These are phyloP conservation scores for Solanum dulcamara DNA, from an alignment of 257 asterid species.

Conservation along the genomic window DNA sequence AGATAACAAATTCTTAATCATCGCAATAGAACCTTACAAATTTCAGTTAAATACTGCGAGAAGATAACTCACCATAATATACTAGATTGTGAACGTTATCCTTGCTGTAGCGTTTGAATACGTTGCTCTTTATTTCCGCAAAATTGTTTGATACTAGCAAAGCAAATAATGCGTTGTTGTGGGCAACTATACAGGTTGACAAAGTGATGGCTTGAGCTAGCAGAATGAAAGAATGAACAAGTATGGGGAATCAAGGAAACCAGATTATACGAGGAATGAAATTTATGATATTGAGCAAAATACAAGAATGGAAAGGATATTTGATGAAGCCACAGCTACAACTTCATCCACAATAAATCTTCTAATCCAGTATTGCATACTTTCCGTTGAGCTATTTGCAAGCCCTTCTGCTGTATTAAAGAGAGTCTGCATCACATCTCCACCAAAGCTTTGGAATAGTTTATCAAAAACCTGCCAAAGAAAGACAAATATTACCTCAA, in stretches of 20 bases:
- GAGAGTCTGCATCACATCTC: conserved; percentile 89
- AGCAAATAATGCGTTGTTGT: conserved; percentile 82
- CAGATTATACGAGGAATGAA: conserved; percentile 4
- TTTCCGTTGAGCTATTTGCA: conserved; percentile 64
- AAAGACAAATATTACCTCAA: not conserved
- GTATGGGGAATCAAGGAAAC: conserved; percentile 63
- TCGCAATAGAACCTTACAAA: not conserved
- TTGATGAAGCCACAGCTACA: conserved; percentile 70
- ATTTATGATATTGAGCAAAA: not conserved
- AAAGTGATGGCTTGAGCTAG: conserved; percentile 95
- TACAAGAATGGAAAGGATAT: conserved; percentile 55
- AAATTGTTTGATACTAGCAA: conserved; percentile 97
- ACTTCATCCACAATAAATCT: conserved; percentile 72
- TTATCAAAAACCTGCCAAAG: conserved; percentile 86
- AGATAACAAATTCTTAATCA: not conserved
- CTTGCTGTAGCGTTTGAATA: conserved; percentile 88
- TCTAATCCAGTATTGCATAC: conserved; percentile 42
- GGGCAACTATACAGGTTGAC: conserved; percentile 97
- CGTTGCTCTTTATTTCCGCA: conserved; percentile 93
- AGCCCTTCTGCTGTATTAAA: conserved; percentile 87
- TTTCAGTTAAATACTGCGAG: not conserved
- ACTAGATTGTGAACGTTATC: conserved; percentile 82
- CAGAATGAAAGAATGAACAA: conserved; percentile 79
- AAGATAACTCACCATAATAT: conserved; percentile 65
- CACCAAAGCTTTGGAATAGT: conserved; percentile 88